A percentile compares a stretch with the other conserved stretches of the same genome.
These are phyloP conservation scores for Dioszegia hungarica DNA, from an alignment of 768 basidiomycete species.

Conservation along the genomic window DNA sequence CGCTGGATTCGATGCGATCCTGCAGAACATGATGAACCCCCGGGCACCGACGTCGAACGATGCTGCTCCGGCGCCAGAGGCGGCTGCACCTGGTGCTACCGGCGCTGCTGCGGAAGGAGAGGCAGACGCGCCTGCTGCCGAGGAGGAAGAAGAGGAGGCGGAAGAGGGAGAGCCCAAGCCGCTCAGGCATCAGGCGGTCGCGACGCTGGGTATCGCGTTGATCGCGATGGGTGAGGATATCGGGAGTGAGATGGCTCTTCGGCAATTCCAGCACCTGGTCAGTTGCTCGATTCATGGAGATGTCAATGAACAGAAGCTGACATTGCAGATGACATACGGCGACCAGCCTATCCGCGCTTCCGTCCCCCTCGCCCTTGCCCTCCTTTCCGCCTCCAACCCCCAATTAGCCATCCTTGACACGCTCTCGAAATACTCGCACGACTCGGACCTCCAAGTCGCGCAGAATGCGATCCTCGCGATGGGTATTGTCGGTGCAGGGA, in stretches of 20 bases:
- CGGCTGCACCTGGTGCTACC: conserved; percentile 8
- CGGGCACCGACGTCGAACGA: not conserved
- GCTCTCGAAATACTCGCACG: conserved; percentile 96
- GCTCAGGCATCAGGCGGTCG: conserved; percentile 76
- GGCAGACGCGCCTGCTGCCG: conserved; percentile 9
- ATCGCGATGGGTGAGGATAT: conserved; percentile 98
- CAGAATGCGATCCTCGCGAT: conserved; percentile 97
- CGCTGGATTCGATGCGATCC: not conserved
- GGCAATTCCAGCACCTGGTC: conserved; percentile 95
- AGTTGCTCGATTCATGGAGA: conserved; percentile 37
- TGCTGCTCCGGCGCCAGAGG: not conserved
- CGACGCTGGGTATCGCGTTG: conserved; percentile 86
- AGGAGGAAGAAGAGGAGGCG: conserved; percentile 8
- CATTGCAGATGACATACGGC: conserved; percentile 88
- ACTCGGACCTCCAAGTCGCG: conserved; percentile 94
- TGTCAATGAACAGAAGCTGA: conserved; percentile 19
- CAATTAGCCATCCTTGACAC: conserved; percentile 91
- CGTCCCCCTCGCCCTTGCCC: conserved; percentile 89
- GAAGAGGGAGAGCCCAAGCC: conserved; percentile 40
- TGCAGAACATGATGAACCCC: not conserved
- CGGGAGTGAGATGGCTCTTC: conserved; percentile 93
- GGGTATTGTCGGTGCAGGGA: conserved; percentile 96
- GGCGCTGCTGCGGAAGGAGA: not conserved
- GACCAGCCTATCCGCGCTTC: conserved; percentile 86
- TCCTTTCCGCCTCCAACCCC: conserved; percentile 92